Base-by-base conservation (phyloP, 768 basidiomycete species). In the Lactarius evosmus region DNA sequence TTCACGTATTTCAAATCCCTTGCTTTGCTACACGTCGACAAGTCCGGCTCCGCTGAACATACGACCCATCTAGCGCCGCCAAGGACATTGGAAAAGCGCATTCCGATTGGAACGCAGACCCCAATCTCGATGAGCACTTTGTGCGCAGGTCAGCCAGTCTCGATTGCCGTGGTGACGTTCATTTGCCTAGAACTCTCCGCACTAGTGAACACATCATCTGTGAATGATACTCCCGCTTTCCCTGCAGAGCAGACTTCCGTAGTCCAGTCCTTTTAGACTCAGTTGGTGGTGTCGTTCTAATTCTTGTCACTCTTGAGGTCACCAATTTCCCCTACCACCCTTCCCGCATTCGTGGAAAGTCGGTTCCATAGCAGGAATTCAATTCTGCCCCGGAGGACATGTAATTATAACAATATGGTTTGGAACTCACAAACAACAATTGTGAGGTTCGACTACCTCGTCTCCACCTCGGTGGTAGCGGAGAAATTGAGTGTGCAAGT, bases 281-380 rank as follows among this genome's bases (percentile, higher is more conserved):
- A 4, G 54, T 61, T 7, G 64, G 61, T 27, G 49, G 40, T 4
- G 64, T 50, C 17, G 16, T 57, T 30, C 58, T n/a, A 55, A 14
- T 56, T 56, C 59, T 51, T 5, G 49, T 44, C 2, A 8, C 50
- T 40, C 53, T 63, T 12, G 16, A 16, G 19, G 34, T 34, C 29
- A 19, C 33, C 33, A 17, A 33, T 22, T n/a, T 16, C 36, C 49
- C 46, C 22, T 34, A 33, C 27, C 44, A 9, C 36, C 49, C 25
- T 60, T 55, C 63, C 19, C 58, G 22, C 50, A 27, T 59, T 67
- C 58, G 38, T 46, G 41, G 54, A 50, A 57, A 51, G 17, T 38
- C 63, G 19, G 57, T 8, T 36, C 46, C 27, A 30, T 56, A 46
- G 60, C 32, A 12, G 14, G 19, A 44, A 17, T 57, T 57, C 55